phyloP scores from a whole-genome alignment of 2,329 filamentous ascomycete genomes.

The Pseudocercospora fuligena region DNA sequence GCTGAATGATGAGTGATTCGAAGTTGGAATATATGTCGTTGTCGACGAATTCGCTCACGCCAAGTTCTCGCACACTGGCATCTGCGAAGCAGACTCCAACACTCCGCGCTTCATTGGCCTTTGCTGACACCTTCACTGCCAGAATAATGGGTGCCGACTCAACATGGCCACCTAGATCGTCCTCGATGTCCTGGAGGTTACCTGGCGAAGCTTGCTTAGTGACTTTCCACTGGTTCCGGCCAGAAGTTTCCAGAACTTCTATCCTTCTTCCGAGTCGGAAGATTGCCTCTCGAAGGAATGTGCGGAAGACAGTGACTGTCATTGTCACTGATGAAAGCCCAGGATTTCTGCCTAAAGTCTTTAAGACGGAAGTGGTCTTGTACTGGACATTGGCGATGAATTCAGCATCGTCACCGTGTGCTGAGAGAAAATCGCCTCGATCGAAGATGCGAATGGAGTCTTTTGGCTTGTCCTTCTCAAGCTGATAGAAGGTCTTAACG shows the following conservation, averaged over 20 bases:
- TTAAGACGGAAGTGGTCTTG: constrained; percentile 94
- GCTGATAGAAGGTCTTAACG: constrained; percentile 92
- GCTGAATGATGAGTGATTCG: constrained; percentile 91
- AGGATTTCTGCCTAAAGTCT: constrained; percentile 84
- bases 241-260: constrained; percentile 82
- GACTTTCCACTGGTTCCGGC: constrained; percentile 90
- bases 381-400: constrained; percentile 87
- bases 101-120: constrained; percentile 78
- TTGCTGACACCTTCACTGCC: constrained; percentile 90
- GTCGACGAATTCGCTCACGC: constrained; percentile 97
- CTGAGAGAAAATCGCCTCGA: constrained; percentile 91
- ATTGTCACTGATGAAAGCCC: constrained; percentile 92
- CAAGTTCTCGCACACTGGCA: constrained; percentile 91
- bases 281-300: constrained; percentile 91
- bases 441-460: constrained; percentile 92
- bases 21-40: constrained; percentile 99
- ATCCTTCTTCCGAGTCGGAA: constrained; percentile 89
- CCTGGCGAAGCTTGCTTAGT: constrained; percentile 85
- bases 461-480: constrained; percentile 71
- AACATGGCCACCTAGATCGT: constrained; percentile 84
- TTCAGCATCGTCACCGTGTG: constrained; percentile 83
- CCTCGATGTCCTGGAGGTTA: constrained; percentile 95
- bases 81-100: constrained; percentile 98
- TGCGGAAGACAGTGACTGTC: constrained; percentile 91
- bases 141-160: constrained; percentile 93